phyloP scores from a whole-genome alignment of 2,329 filamentous ascomycete genomes.

The Pseudogymnoascus sp. region DNA sequence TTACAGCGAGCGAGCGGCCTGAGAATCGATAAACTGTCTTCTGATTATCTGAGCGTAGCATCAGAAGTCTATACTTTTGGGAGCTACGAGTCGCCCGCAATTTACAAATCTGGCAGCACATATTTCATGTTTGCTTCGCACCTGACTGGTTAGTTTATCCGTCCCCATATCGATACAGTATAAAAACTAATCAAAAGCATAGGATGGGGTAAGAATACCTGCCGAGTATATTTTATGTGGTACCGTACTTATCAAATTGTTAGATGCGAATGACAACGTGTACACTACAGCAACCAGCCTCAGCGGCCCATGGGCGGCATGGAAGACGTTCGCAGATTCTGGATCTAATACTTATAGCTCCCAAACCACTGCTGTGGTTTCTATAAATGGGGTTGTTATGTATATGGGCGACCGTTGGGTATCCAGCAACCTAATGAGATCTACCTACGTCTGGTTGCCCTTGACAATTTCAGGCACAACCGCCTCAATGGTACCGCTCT shows the following conservation, averaged over 20 bases:
- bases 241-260: not conserved
- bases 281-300: slow-evolving; percentile 54
- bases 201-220: not conserved
- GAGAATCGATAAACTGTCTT: slow-evolving; percentile 50
- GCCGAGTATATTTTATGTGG: not conserved
- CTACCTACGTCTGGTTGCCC: slow-evolving; percentile 61
- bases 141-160: slow-evolving; percentile 39
- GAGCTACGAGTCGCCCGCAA: slow-evolving; percentile 55
- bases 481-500: slow-evolving; percentile 38
- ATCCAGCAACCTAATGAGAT: slow-evolving; percentile 50
- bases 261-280: slow-evolving; percentile 57
- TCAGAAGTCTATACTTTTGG: slow-evolving; percentile 43
- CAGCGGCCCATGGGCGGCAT: slow-evolving; percentile 54
- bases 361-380: slow-evolving; percentile 55
- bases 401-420: slow-evolving; percentile 64
- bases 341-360: slow-evolving; percentile 53
- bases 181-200: not conserved
- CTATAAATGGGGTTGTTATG: slow-evolving; percentile 32
- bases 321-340: slow-evolving; percentile 51
- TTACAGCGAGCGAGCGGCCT: slow-evolving; percentile 50
- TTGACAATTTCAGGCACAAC: slow-evolving; percentile 47
- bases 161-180: not conserved
- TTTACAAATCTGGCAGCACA: slow-evolving; percentile 52
- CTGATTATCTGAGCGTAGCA: slow-evolving; percentile 50
- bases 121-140: slow-evolving; percentile 62